These are phyloP conservation scores for Hypoxylon fragiforme DNA, from an alignment of 495 filamentous ascomycete genomes.

Conservation along the genomic window DNA sequence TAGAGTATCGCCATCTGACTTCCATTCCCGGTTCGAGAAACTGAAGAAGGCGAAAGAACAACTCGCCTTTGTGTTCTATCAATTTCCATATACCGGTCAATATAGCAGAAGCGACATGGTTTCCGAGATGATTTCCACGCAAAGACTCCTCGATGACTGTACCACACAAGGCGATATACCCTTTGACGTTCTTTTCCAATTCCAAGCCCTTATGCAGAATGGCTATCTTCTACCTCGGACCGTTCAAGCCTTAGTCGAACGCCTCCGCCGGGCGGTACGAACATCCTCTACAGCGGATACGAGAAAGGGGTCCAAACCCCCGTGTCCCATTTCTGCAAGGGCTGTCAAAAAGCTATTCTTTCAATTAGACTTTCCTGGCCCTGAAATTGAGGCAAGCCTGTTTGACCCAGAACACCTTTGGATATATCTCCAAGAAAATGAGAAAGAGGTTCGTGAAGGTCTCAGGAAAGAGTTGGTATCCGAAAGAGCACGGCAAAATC, in stretches of 20 bases:
- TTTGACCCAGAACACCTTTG: conserved; percentile 50
- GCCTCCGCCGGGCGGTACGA: conserved; percentile 4
- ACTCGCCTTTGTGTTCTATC: conserved; percentile 31
- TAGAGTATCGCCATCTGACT: conserved; percentile 21
- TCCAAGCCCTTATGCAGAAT: conserved; percentile 58
- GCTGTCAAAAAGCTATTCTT: conserved; percentile 53
- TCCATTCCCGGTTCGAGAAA: conserved; percentile 17
- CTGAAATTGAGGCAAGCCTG: conserved; percentile 48
- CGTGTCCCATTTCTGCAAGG: conserved; percentile 41
- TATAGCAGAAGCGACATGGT: conserved; percentile 21
- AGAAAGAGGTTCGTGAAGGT: conserved; percentile 40
- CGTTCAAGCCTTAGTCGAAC: conserved; percentile 44
- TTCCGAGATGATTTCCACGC: conserved; percentile 13
- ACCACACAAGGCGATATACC: conserved; percentile 23
- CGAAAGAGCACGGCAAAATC: conserved; percentile 28
- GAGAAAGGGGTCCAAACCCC: neutral
- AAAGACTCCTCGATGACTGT: conserved; percentile 18
- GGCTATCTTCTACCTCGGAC: conserved; percentile 52
- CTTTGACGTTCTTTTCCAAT: conserved; percentile 49
- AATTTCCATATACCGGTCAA: conserved; percentile 7
- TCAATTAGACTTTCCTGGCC: conserved; percentile 54
- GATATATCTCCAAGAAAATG: conserved; percentile 44
- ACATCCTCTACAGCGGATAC: neutral
- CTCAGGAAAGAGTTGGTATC: conserved; percentile 27
- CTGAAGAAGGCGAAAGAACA: conserved; percentile 34